Evolutionary conservation across 1,139 yeast species (phyloP).

Genomic region (Trichomonascaceae sp.): DNA sequence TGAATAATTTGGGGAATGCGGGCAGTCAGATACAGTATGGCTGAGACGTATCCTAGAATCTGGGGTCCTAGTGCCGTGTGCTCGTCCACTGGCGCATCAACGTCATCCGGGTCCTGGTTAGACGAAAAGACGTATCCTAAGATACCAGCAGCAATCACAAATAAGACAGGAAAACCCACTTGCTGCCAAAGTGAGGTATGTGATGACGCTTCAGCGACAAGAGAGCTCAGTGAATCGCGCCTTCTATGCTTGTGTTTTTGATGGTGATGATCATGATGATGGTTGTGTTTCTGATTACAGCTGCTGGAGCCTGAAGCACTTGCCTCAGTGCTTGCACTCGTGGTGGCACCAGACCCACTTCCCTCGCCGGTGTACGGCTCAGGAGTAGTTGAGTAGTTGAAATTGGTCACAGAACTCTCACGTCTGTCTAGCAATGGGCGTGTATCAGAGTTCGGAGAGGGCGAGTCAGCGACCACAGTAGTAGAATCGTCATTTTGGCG

Average conservation of each 20-base stretch:
- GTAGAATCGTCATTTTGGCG: conserved; percentile 8
- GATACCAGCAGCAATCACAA: conserved; percentile 57
- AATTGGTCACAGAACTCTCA: background rate
- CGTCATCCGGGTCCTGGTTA: conserved; percentile 11
- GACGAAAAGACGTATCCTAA: conserved; percentile 45
- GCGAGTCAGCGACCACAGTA: conserved; percentile 1
- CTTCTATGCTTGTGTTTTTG: conserved; percentile 7
- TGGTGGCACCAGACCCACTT: too few relatives aligned
- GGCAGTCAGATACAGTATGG: conserved; percentile 59
- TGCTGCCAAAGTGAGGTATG: conserved; percentile 25
- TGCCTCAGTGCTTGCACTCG: background rate
- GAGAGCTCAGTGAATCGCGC: conserved; percentile 17
- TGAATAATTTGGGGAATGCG: conserved; percentile 69
- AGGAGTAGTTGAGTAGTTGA: background rate
- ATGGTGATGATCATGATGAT: conserved; percentile 9
- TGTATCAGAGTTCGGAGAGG: conserved; percentile 6
- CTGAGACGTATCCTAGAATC: conserved; percentile 58
- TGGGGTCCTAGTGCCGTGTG: conserved; percentile 46
- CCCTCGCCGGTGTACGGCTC: background rate
- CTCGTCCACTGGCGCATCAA: conserved; percentile 13
- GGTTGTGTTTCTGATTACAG: conserved; percentile 5
- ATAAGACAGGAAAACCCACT: conserved; percentile 45
- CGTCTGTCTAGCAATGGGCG: background rate
- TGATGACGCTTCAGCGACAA: conserved; percentile 10
- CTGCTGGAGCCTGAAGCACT: too few relatives aligned